Evolutionary conservation across 805 yeast genomes (phyloP).

Genomic region (Jamesozyma piceae): DNA sequence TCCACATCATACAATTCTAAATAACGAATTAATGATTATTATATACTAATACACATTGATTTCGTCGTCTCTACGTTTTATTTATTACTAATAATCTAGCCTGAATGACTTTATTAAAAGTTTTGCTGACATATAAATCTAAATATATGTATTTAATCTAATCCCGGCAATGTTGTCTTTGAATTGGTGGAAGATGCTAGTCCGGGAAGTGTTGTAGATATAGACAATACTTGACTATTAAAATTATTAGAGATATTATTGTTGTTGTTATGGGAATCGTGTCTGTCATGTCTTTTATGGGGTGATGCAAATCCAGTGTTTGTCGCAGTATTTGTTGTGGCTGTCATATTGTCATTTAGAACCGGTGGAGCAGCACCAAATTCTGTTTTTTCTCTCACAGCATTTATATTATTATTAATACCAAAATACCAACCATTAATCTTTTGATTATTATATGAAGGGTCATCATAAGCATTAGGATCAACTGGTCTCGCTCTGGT

Average conservation of each 20-base stretch:
- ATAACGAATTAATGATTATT: too few relatives aligned
- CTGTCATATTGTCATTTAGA: not conserved
- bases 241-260: not conserved
- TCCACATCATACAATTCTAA: too few relatives aligned
- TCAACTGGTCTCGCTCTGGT: slow-evolving; percentile 86
- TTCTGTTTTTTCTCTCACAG: slow-evolving; percentile 28
- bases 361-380: slow-evolving; percentile 29
- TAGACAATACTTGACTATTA: not conserved
- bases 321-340: not conserved
- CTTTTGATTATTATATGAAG: slow-evolving; percentile 62
- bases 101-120: too few relatives aligned
- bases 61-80: too few relatives aligned
- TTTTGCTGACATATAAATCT: too few relatives aligned
- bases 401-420: slow-evolving; percentile 31
- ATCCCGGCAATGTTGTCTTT: slow-evolving; percentile 1
- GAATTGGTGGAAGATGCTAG: not conserved
- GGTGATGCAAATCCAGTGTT: not conserved
- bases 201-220: slow-evolving; percentile 9
- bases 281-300: not conserved
- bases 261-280: not conserved
- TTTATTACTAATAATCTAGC: too few relatives aligned
- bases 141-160: not conserved
- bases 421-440: slow-evolving; percentile 49
- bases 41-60: too few relatives aligned
- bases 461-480: slow-evolving; percentile 70